phyloP scores from a whole-genome alignment of 2,329 filamentous ascomycete species.

The Lizonia empirigonia region DNA sequence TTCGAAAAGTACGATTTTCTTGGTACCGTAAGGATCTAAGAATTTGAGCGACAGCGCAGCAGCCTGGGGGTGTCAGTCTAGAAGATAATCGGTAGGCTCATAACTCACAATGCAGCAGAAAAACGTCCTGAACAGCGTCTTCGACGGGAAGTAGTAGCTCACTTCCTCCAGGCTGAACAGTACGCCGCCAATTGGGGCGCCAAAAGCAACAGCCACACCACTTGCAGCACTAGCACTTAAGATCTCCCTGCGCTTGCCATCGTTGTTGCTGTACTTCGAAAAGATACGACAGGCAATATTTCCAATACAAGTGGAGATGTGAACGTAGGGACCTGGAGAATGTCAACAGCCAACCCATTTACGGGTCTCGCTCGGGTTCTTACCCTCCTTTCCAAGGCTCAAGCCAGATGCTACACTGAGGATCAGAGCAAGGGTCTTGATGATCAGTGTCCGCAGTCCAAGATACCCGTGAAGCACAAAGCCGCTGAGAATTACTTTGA shows the following conservation, averaged over 20 bases:
- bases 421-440: slow-evolving; percentile 83
- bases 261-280: slow-evolving; percentile 89
- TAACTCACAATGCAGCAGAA: slow-evolving; percentile 86
- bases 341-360: no score
- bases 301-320: slow-evolving; percentile 92
- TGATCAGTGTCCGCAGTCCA: slow-evolving; percentile 80
- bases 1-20: slow-evolving; percentile 96
- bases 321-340: slow-evolving; percentile 78
- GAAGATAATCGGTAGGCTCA: background rate
- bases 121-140: slow-evolving; percentile 95
- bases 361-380: no score
- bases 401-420: slow-evolving; percentile 91
- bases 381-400: slow-evolving; percentile 87
- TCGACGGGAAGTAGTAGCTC: slow-evolving; percentile 95
- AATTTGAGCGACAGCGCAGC: slow-evolving; percentile 93
- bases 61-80: slow-evolving; percentile 40
- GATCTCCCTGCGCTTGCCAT: slow-evolving; percentile 90
- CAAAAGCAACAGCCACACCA: slow-evolving; percentile 92
- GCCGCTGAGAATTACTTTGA: slow-evolving; percentile 95
- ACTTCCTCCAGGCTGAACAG: slow-evolving; percentile 95
- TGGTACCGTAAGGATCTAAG: slow-evolving; percentile 91
- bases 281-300: slow-evolving; percentile 97
- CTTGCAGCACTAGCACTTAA: slow-evolving; percentile 91
- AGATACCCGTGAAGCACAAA: slow-evolving; percentile 97
- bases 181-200: slow-evolving; percentile 86